Evolutionary conservation across 768 basidiomycete genomes (phyloP), one percentile per base, ranked within the genome.

Genomic region (Phlebiopsis gigantea): DNA sequence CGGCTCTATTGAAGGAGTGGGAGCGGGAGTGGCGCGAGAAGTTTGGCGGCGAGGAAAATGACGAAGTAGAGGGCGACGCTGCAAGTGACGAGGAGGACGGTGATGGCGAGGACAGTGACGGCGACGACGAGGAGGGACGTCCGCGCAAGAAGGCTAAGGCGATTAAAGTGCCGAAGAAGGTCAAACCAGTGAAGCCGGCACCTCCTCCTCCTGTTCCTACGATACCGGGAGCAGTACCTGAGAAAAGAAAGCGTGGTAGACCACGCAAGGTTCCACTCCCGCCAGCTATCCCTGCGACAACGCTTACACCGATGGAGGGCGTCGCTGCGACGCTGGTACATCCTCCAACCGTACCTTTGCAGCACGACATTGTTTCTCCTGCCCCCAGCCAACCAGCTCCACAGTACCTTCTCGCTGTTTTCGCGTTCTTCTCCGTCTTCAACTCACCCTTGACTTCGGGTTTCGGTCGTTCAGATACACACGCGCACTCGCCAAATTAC

Each of bases 391-490:
- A 61, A 24, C 56, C 63, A 1, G 46, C 73, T 2, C 76, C 69
- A 43, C 89, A 90, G 59, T 91, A 88, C 68, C 83, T 93, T 51
- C 81, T 93, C 46, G 90, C 88, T 25, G 83, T 83, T 25, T 93
- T 93, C 63, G 88, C 88, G 0, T 76, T 93, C 53, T 90, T 93
- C 72, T 91, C 88, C 0, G 88, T 93, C 72, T 89, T 91, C 75
- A 90, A 88, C 63, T 87, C 85, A 0, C 84, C 87, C 1, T 68
- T 88, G 17, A 77, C 84, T 0, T 75, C 79, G 0, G 69, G 70
- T 2, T 69, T 72, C 9, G 60, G 76, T 0, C 68, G 73, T 5
- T 61, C 68, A 26, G 64, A 68, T 9, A 54, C 66, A 22, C 50
- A 54, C 22, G 51, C 17, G 10, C 58, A 58, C 22, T 21, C 68